Percentiles rank a stretch among this genome's conserved stretches.
Conservation (phyloP, 2,329 filamentous ascomycete genomes). For the Plenodomus biglobosus region DNA sequence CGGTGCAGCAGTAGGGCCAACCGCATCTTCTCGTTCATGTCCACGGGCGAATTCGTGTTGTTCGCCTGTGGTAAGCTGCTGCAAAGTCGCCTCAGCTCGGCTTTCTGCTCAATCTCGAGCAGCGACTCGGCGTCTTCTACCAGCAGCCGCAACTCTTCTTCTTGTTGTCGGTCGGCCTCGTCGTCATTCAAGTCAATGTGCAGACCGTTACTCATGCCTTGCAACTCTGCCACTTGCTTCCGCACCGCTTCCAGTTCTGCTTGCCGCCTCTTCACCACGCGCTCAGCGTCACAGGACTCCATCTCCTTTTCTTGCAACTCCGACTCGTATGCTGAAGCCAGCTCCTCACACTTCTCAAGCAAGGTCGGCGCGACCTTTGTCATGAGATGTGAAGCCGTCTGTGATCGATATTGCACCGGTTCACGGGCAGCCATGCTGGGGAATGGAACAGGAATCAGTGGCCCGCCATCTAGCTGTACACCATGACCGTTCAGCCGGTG, state of each 20-base stretch:
- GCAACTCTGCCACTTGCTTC: constrained; percentile 60
- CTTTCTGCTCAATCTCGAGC: constrained; percentile 49
- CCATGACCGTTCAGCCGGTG: constrained; percentile 35
- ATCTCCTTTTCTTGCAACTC: constrained; percentile 72
- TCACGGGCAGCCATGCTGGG: constrained; percentile 23
- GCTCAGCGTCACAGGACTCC: constrained; percentile 51
- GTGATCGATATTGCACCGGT: constrained; percentile 45
- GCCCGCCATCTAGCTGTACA: constrained; percentile 24
- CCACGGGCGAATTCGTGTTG: constrained; percentile 38
- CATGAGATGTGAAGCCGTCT: constrained; percentile 61
- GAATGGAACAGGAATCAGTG: constrained; percentile 31
- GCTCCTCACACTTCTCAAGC: constrained; percentile 48
- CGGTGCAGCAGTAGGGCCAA: constrained; percentile 61
- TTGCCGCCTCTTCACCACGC: constrained; percentile 61
- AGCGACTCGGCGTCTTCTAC: constrained; percentile 47
- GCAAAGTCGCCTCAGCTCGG: constrained; percentile 41
- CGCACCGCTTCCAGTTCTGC: constrained; percentile 65
- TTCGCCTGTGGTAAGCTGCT: constrained; percentile 21
- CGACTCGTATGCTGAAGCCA: constrained; percentile 63
- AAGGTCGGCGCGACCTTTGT: constrained; percentile 61
- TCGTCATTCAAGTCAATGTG: constrained; percentile 42
- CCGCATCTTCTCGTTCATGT: constrained; percentile 55
- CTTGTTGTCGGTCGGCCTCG: constrained; percentile 39
- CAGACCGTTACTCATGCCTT: constrained; percentile 32
- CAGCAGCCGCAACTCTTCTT: constrained; percentile 42